phyloP scores from a whole-genome alignment of 768 basidiomycete species.

The Lepiota subincarnata region DNA sequence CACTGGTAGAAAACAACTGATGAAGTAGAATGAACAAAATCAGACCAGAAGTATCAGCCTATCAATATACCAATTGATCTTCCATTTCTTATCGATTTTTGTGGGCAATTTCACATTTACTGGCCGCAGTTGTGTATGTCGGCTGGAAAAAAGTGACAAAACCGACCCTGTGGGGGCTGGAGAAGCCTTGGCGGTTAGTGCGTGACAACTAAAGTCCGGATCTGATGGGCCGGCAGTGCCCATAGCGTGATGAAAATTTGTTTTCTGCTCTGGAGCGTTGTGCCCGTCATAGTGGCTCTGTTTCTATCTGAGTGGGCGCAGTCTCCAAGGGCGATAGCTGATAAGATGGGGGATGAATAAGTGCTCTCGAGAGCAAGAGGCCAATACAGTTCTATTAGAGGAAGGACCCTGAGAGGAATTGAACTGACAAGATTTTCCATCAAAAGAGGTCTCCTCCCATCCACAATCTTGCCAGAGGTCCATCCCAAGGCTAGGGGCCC shows the following conservation, averaged over 20 bases:
- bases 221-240: conserved; percentile 8
- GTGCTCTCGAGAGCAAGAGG: conserved; percentile 3
- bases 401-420: conserved; percentile 14
- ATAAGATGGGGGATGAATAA: conserved; percentile 4
- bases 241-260: conserved; percentile 1
- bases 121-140: not conserved
- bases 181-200: not conserved
- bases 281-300: not conserved
- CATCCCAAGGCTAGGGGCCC: conserved; percentile 10
- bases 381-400: conserved; percentile 8
- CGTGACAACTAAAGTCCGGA: not conserved
- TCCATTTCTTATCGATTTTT: conserved; percentile 9
- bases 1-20: not conserved
- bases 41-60: conserved; percentile 2
- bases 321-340: not conserved
- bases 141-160: not conserved
- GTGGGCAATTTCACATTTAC: not conserved
- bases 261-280: not conserved
- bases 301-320: not conserved
- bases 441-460: conserved; percentile 13
- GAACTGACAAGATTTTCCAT: conserved; percentile 17
- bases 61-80: conserved; percentile 1
- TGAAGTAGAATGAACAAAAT: conserved; percentile 5
- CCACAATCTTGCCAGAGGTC: conserved; percentile 16
- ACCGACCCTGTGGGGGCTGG: not conserved